Evolutionary conservation across 202 grass and related monocot genomes (phyloP), one percentile per base, ranked within the genome.

Genomic region (Zizania palustris): DNA sequence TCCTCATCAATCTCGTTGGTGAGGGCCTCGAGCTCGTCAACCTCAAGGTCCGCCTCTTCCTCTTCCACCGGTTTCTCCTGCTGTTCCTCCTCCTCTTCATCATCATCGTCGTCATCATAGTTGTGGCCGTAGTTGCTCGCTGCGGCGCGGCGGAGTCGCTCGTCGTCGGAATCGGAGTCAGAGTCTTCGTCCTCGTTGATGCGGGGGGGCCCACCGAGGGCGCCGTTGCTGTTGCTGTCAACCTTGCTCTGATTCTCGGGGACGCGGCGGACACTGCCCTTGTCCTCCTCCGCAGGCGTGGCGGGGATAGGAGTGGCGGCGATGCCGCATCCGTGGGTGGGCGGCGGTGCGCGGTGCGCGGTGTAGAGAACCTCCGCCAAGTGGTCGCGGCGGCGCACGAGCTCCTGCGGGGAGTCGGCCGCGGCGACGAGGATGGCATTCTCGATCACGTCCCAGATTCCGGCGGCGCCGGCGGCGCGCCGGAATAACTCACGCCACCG

Each of bases 361-460:
- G 79, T 96, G 83, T 87, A 99, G 37, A 99, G 85, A 0, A 73
- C 65, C 83, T 96, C 91, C 6, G 81, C 90, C n/a, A 96, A 87
- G 85, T 83, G 87, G 89, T 99, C 92, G 45, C 96, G 89, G 77
- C 89, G 81, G 78, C 69, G 83, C 74, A 88, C 71, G 54, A 99
- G 76, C 54, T 99, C 96, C 78, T 90, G 85, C 37, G 96, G 92
- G 49, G 60, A 84, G 60, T 92, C 91, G 44, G 87, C 87, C 8
- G 87, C 92, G 12, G 96, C 90, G 3, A 99, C 88, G 49, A 85
- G 72, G 81, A 99, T 86, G 53, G 96, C 92, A 45, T 93, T 89
- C 65, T 99, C 96, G 54, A 99, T 85, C 18, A 96, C 85, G 18
- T 99, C 92, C 40, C 87, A 99, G 63, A 99, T 99, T 35, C 75